Conservation (phyloP, 2,329 filamentous ascomycete genomes). For the Diaporthe nobilis region DNA sequence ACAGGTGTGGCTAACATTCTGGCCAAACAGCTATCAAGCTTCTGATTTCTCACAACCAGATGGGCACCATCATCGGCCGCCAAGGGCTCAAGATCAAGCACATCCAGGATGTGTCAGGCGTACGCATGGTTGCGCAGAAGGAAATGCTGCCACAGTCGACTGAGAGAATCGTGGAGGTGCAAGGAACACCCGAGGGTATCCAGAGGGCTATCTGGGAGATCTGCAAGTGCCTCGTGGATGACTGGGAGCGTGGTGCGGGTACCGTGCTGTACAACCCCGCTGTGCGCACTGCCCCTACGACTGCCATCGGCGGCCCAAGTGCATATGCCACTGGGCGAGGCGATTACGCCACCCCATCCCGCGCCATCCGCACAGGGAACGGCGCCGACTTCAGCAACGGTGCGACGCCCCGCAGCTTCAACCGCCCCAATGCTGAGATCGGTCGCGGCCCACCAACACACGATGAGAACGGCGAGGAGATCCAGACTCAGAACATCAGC, state of each 20-base stretch:
- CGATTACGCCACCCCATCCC: constrained; percentile 73
- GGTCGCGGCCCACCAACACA: constrained; percentile 87
- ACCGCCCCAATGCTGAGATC: constrained; percentile 85
- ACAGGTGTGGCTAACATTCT: constrained; percentile 13
- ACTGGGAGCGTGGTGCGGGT: constrained; percentile 96
- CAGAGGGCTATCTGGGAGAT: constrained; percentile 99
- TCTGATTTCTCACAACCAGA: constrained; percentile 99
- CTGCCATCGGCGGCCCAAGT: constrained; percentile 67
- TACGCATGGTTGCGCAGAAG: constrained; percentile 99
- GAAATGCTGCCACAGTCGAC: constrained; percentile 99
- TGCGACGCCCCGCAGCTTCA: constrained; percentile 73
- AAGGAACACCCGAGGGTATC: constrained; percentile 94
- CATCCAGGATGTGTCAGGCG: constrained; percentile 95
- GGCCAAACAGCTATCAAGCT: constrained; percentile 85
- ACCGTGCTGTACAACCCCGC: constrained; percentile 98
- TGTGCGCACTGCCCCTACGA: constrained; percentile 81
- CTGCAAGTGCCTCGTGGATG: constrained; percentile 97
- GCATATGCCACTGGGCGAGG: constrained; percentile 62
- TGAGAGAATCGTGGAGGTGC: constrained; percentile 96
- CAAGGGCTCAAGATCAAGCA: constrained; percentile 99
- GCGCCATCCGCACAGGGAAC: constrained; percentile 95
- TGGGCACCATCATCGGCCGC: constrained; percentile 98
- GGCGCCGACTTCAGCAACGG: constrained; percentile 97
- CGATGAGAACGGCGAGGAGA: constrained; percentile 96
- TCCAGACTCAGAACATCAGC: constrained; percentile 99